Evolutionary conservation across 768 basidiomycete genomes (phyloP), one percentile per base, ranked within the genome.

Genomic region (Inosperma sp.): DNA sequence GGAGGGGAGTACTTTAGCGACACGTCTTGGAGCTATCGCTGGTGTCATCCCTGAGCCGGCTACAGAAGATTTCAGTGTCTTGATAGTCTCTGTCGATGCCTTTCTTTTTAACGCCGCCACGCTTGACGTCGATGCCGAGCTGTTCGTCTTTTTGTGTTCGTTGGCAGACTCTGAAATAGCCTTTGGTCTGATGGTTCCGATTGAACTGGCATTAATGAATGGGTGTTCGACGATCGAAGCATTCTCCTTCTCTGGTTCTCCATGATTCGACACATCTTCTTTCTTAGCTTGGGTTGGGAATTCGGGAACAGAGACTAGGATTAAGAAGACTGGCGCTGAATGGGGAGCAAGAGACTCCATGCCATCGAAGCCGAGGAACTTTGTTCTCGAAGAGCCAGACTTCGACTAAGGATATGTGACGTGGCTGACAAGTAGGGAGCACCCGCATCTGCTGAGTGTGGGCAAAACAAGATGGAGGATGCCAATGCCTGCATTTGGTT

Each of bases 51-150:
- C 25, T 6, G 52, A 26, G 14, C 13, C 16, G 3, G 17, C 42
- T 17, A 41, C 27, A 9, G 26, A 22, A 5, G 59, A 57, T 30
- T 53, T 61, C 40, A 56, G 52, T 1, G 68, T 68, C 21, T 69
- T 73, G 43, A 78, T 74, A 1, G 77, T 78, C 51, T 79, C 77
- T 23, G 67, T 68, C 46, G 75, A 81, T 29, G 67, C 70, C 45
- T 62, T 66, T 59, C 69, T 67, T 58, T 60, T 71, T 51, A 69
- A 60, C 19, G 76, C 78, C 19, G 70, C 67, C 16, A 65, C 63
- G 59, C 78, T 72, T 19, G 67, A 64, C 19, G 68, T 70, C 37
- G 75, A 77, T 21, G 71, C 58, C 19, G 70, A 72, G 49, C 76
- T 79, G 16, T 65, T 66, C 16, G 67, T 71, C 63, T 76, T 78